These are phyloP conservation scores for Akanthomyces muscarius DNA, from an alignment of 2,329 filamentous ascomycete genomes.

Conservation along the genomic window DNA sequence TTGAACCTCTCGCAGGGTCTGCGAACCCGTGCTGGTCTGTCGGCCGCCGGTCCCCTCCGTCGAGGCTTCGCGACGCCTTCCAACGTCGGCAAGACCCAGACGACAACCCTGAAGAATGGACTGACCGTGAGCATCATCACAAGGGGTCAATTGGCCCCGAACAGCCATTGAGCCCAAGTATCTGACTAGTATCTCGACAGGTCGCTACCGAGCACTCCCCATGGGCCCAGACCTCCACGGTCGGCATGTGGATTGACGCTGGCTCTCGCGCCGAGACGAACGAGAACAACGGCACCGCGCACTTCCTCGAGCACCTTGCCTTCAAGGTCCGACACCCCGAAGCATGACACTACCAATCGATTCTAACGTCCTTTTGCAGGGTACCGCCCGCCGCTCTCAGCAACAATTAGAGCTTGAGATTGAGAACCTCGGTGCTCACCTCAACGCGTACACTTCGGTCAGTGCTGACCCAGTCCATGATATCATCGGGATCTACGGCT, in stretches of 20 bases:
- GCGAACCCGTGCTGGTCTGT: constrained; percentile 80
- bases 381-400: constrained; percentile 89
- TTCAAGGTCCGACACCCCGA: constrained; percentile 73
- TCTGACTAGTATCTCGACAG: constrained; percentile 45
- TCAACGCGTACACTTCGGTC: constrained; percentile 99
- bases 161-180: constrained; percentile 21
- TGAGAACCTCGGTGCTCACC: constrained; percentile 99
- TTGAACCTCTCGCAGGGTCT: constrained; percentile 88
- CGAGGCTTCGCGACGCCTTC: constrained; percentile 90
- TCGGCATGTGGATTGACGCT: constrained; percentile 99
- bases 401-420: constrained; percentile 99
- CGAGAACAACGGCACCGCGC: constrained; percentile 97
- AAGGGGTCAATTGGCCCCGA: constrained; percentile 36
- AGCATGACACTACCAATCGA: not conserved
- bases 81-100: constrained; percentile 78
- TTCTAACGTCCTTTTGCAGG: constrained; percentile 46
- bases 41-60: constrained; percentile 70
- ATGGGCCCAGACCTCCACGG: constrained; percentile 96
- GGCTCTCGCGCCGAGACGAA: constrained; percentile 96
- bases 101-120: constrained; percentile 94
- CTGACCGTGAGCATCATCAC: constrained; percentile 67
- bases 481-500: constrained; percentile 23
- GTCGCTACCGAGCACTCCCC: constrained; percentile 97
- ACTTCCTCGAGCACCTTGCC: constrained; percentile 99
- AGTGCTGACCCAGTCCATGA: constrained; percentile 36